Conservation (phyloP, 495 filamentous ascomycete genomes). For the Aspergillus olivimuriae region DNA sequence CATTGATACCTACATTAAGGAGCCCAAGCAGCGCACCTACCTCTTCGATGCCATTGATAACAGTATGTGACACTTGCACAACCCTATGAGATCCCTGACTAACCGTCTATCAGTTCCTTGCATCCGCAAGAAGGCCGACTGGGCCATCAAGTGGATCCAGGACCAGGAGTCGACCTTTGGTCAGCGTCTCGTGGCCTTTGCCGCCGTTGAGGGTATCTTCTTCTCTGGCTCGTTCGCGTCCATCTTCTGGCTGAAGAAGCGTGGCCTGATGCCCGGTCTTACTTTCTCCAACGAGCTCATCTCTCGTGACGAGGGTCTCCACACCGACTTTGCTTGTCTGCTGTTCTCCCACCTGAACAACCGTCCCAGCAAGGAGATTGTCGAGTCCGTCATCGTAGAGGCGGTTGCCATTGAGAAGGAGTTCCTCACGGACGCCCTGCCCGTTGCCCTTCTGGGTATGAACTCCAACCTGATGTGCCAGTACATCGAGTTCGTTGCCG, state of each 20-base stretch:
- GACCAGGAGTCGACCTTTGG: slow-evolving; percentile 92
- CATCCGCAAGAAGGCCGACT: slow-evolving; percentile 96
- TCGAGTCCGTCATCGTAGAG: slow-evolving; percentile 85
- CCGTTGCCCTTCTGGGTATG: slow-evolving; percentile 90
- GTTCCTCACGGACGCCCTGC: slow-evolving; percentile 94
- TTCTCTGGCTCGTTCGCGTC: slow-evolving; percentile 99
- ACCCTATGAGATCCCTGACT: too few relatives aligned
- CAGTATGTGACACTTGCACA: too few relatives aligned
- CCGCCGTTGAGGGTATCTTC: slow-evolving; percentile 98
- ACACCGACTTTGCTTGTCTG: slow-evolving; percentile 98
- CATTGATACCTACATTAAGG: slow-evolving; percentile 99
- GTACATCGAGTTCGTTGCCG: slow-evolving; percentile 99
- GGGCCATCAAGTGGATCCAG: slow-evolving; percentile 91
- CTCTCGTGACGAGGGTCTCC: slow-evolving; percentile 97
- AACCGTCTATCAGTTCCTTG: slow-evolving; percentile 63
- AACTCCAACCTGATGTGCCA: slow-evolving; percentile 96
- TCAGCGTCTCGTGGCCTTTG: slow-evolving; percentile 92
- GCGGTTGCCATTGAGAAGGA: slow-evolving; percentile 94
- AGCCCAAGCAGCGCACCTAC: slow-evolving; percentile 89
- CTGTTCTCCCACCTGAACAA: slow-evolving; percentile 93
- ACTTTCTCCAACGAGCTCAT: slow-evolving; percentile 99
- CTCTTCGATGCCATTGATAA: slow-evolving; percentile 98
- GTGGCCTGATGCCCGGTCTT: slow-evolving; percentile 94
- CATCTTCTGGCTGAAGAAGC: slow-evolving; percentile 99
- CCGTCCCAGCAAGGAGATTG: slow-evolving; percentile 72